A percentile compares a stretch with the other conserved stretches of the same genome.
Conservation (phyloP, 257 asterid species). For the Rehmannia glutinosa region DNA sequence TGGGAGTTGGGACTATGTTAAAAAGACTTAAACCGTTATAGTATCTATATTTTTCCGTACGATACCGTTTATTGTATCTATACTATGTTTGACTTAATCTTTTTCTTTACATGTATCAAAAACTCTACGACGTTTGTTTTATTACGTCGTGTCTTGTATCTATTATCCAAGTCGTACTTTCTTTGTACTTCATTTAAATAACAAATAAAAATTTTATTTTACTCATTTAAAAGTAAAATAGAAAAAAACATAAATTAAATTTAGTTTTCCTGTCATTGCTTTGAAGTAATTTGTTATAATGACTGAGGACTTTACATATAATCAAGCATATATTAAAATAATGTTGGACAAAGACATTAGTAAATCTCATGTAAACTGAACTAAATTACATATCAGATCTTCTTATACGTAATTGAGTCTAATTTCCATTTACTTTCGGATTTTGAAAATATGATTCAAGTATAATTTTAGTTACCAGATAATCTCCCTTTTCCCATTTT, state of each 20-base stretch:
- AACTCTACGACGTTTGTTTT: neutral
- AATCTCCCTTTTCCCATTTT: too few relatives aligned
- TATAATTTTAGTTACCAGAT: too few relatives aligned
- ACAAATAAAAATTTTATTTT: neutral
- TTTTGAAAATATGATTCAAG: neutral
- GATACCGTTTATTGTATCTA: neutral
- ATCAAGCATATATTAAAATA: neutral
- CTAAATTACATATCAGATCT: neutral
- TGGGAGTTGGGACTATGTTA: too few relatives aligned
- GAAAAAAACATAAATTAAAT: neutral
- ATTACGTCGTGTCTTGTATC: neutral
- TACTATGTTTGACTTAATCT: neutral
- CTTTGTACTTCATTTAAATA: neutral
- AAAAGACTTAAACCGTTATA: too few relatives aligned
- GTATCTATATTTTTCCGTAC: neutral
- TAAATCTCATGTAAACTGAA: conserved; percentile 8
- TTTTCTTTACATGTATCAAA: neutral
- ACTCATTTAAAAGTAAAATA: neutral
- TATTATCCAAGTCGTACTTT: too few relatives aligned
- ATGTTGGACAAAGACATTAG: neutral
- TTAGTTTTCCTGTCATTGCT: too few relatives aligned
- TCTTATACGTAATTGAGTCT: too few relatives aligned
- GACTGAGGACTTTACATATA: neutral
- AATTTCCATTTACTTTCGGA: neutral
- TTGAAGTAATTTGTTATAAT: neutral